phyloP scores from a whole-genome alignment of 305 asterid species.

The Fraxinus nigra region DNA sequence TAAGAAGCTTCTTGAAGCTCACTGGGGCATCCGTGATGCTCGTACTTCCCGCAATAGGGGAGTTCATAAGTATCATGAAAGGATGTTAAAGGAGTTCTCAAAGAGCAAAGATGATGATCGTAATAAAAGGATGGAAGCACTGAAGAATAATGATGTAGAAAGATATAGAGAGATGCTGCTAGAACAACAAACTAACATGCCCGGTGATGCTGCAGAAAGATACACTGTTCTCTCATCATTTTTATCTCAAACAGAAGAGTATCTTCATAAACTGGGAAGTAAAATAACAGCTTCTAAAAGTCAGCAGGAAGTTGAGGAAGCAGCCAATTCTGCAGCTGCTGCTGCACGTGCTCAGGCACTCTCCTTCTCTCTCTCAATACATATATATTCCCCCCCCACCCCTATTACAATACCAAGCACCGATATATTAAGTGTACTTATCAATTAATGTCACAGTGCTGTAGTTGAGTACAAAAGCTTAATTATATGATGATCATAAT shows the following conservation, averaged over 20 bases:
- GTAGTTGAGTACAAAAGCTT: background rate
- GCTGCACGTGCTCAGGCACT: slow-evolving; percentile 92
- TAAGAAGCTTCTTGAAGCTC: slow-evolving; percentile 97
- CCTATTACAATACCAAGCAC: background rate
- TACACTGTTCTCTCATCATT: slow-evolving; percentile 93
- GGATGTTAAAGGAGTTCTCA: slow-evolving; percentile 94
- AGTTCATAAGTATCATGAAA: slow-evolving; percentile 97
- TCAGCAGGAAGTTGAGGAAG: slow-evolving; percentile 98
- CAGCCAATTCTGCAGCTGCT: slow-evolving; percentile 77
- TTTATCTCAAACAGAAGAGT: slow-evolving; percentile 90
- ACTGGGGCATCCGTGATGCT: slow-evolving; percentile 98
- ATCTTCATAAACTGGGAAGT: slow-evolving; percentile 86
- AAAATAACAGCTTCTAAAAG: slow-evolving; percentile 94
- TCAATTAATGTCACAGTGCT: background rate
- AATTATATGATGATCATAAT: background rate
- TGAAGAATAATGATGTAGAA: slow-evolving; percentile 97
- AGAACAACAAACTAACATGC: slow-evolving; percentile 82
- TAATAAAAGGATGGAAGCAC: slow-evolving; percentile 95
- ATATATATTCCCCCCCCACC: background rate
- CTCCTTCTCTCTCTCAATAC: slow-evolving; percentile 5
- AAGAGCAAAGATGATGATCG: slow-evolving; percentile 91
- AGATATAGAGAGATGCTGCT: slow-evolving; percentile 96
- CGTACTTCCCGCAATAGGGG: slow-evolving; percentile 97
- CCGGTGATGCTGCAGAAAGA: slow-evolving; percentile 98
- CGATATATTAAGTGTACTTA: background rate